Percentiles rank a stretch among this genome's conserved stretches.
These are phyloP conservation scores for Rhodamnia rubescens DNA, from an alignment of 345 rosid species.

Conservation along the genomic window DNA sequence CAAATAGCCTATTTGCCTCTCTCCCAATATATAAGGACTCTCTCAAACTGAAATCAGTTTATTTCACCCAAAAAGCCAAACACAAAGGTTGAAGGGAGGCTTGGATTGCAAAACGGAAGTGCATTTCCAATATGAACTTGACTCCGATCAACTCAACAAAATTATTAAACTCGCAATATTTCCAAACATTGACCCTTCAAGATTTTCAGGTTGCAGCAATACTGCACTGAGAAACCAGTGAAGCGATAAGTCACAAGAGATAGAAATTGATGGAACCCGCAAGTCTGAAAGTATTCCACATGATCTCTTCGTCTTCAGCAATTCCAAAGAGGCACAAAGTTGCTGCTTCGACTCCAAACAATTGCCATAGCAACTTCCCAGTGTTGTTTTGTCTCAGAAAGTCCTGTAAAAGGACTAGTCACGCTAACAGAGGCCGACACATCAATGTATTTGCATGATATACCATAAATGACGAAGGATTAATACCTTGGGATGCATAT, in stretches of 20 bases:
- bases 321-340: slow-evolving; percentile 81
- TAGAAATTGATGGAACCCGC: slow-evolving; percentile 39
- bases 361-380: slow-evolving; percentile 88
- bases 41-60: not conserved
- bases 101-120: not conserved
- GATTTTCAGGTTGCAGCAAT: not conserved
- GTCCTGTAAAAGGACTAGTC: slow-evolving; percentile 38
- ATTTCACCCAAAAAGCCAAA: not conserved
- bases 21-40: not conserved
- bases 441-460: not conserved
- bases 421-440: not conserved
- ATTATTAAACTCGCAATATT: not conserved
- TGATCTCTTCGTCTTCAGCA: slow-evolving; percentile 80
- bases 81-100: not conserved
- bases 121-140: not conserved
- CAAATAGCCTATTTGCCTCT: not conserved
- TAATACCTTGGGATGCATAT: slow-evolving; percentile 96
- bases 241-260: not conserved
- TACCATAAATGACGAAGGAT: not conserved
- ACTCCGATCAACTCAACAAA: not conserved
- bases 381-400: slow-evolving; percentile 93
- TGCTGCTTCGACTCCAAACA: slow-evolving; percentile 72
- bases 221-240: not conserved
- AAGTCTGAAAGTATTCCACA: slow-evolving; percentile 74
- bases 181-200: not conserved